Percentiles rank a stretch among this genome's conserved stretches.
phyloP scores from a whole-genome alignment of 2,329 filamentous ascomycete genomes.

The Fusarium anguioides region DNA sequence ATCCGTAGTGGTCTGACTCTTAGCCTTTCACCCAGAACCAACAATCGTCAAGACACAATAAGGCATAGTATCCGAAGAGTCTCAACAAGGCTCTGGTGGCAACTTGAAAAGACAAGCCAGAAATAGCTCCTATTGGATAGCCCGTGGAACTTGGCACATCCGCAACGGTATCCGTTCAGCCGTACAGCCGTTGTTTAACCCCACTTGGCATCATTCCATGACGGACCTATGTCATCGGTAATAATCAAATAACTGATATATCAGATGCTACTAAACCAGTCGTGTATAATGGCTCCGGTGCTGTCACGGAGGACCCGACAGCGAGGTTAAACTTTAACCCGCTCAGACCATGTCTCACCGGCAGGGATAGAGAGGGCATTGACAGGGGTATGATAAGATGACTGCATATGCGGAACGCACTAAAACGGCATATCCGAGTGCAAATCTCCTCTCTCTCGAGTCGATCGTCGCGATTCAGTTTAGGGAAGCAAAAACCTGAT shows the following conservation, averaged over 20 bases:
- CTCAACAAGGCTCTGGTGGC: not conserved
- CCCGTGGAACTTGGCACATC: too few species aligned
- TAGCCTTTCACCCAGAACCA: too few species aligned
- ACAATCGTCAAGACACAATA: too few species aligned
- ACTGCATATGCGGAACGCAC: not conserved
- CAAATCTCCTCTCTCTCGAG: not conserved
- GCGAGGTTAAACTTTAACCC: conserved; percentile 21
- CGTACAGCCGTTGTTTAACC: not conserved
- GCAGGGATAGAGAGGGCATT: not conserved
- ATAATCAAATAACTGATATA: not conserved
- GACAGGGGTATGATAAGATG: not conserved
- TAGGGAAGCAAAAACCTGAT: not conserved
- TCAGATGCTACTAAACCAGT: not conserved
- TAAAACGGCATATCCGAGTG: conserved; percentile 14
- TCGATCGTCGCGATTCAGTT: not conserved
- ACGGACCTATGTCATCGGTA: not conserved
- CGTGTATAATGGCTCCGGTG: not conserved
- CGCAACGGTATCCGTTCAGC: too few species aligned
- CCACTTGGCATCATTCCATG: not conserved
- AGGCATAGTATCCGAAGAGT: too few species aligned
- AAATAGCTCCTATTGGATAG: not conserved
- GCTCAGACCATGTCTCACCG: not conserved
- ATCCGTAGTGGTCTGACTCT: too few species aligned
- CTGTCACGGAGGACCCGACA: conserved; percentile 4
- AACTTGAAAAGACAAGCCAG: not conserved